Evolutionary conservation across 2,329 filamentous ascomycete genomes (phyloP).

Genomic region (Purpureocillium takamizusanense): DNA sequence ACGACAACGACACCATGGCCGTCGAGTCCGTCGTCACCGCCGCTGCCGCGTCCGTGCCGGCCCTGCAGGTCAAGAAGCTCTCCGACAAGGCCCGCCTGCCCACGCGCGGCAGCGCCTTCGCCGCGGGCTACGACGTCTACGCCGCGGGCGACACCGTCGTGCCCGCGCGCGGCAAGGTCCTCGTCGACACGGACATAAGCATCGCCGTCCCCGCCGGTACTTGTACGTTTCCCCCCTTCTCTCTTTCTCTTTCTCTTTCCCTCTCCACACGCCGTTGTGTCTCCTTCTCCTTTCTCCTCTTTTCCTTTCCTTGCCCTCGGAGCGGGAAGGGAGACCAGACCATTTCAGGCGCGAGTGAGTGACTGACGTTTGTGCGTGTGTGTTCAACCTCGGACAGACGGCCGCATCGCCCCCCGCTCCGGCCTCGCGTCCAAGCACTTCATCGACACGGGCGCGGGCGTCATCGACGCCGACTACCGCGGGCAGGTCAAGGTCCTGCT

Average conservation of each 20-base stretch:
- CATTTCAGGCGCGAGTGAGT: too few relatives aligned
- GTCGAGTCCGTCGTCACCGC: neutral
- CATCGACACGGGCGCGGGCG: slow-evolving; percentile 91
- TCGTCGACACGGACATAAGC: slow-evolving; percentile 85
- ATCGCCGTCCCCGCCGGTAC: slow-evolving; percentile 87
- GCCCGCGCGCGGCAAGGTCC: slow-evolving; percentile 70
- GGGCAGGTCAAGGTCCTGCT: slow-evolving; percentile 90
- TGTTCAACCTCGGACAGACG: slow-evolving; percentile 58
- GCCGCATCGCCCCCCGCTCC: slow-evolving; percentile 82
- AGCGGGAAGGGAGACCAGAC: too few relatives aligned
- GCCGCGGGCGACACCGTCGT: slow-evolving; percentile 65
- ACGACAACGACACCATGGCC: slow-evolving; percentile 4
- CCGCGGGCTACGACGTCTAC: slow-evolving; percentile 93
- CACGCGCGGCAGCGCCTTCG: slow-evolving; percentile 79
- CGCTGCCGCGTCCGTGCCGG: slow-evolving; percentile 7
- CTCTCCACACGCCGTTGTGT: too few relatives aligned
- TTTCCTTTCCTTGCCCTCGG: neutral
- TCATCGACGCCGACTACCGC: slow-evolving; percentile 96
- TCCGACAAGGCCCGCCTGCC: slow-evolving; percentile 70
- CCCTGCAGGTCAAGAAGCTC: slow-evolving; percentile 82
- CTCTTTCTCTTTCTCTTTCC: neutral
- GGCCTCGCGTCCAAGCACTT: slow-evolving; percentile 88
- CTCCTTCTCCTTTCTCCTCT: neutral
- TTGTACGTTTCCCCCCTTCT: slow-evolving; percentile 49
- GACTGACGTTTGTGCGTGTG: too few relatives aligned